Base-by-base conservation (phyloP, 2,329 filamentous ascomycete genomes). In the Botryosphaeria agaves region DNA sequence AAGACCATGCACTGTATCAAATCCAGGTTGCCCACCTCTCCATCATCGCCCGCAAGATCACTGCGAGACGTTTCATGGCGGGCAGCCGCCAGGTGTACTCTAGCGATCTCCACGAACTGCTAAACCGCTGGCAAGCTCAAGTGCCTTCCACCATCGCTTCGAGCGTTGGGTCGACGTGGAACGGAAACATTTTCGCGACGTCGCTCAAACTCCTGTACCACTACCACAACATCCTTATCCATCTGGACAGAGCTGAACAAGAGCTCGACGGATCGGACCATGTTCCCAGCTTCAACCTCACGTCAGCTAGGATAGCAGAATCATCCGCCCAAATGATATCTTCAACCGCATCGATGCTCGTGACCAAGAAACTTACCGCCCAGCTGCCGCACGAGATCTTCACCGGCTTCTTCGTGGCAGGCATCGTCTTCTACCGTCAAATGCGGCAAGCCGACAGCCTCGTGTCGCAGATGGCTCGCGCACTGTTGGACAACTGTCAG, bases 11-110 rank as follows among this genome's bases (percentile, higher is more conserved):
- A n/a, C 17, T 31, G 3, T 42, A 42, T 21, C 40, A 42, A 20
- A 38, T 42, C 18, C 23, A 39, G 18, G 32, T 34, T 6, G 30
- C 35, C 9, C 33, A 35, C 14, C 31, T 42, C n/a, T 41, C 40
- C 8, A 30, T 40, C 4, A 33, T 42, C 12, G 23, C 36, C 3
- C 32, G 36, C 23, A 14, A 34, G 9, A 34, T 36, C 17, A 19
- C 30, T 4, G 24, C 12, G 12, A 14, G 18, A 15, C 32, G 34
- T n/a, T 33, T 36, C 14, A 26, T 18, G 9, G 26, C 34, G 20
- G 20, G 7, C 7, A 7, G 20, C 12, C 7, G 20, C 12, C 20
- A 7, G 12, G 14, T 15, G 7, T 12, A n/a, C 7, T 7, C 6
- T 7, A 12, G 14, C 11, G 25, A 27, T 27, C 25, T 27, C 7